These are phyloP conservation scores for Ogataea minuta DNA, from an alignment of 805 yeast species.

Conservation along the genomic window DNA sequence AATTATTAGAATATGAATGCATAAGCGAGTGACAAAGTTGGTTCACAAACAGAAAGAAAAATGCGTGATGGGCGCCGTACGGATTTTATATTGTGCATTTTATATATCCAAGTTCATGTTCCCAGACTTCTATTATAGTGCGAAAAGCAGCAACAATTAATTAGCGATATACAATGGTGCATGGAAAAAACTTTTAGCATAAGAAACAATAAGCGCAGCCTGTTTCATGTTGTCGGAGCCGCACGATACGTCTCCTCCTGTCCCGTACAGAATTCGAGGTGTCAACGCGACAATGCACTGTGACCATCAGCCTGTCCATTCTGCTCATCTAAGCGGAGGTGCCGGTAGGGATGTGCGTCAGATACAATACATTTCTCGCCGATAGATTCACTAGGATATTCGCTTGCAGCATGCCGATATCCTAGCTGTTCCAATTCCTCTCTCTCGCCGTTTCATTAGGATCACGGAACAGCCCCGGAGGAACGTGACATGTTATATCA, in stretches of 20 bases:
- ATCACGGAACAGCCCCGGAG: too few relatives aligned
- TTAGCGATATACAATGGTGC: slow-evolving; percentile 11
- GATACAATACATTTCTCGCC: too few relatives aligned
- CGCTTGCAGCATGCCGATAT: too few relatives aligned
- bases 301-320: too few relatives aligned
- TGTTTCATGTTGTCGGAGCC: slow-evolving; percentile 6
- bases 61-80: slow-evolving; percentile 1
- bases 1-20: not conserved
- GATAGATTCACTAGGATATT: too few relatives aligned
- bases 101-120: not conserved
- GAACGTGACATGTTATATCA: too few relatives aligned
- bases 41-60: slow-evolving; percentile 1
- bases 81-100: slow-evolving; percentile 5
- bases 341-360: too few relatives aligned
- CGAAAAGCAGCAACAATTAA: slow-evolving; percentile 6
- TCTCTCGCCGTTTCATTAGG: too few relatives aligned
- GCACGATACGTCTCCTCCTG: not conserved
- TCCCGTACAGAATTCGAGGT: too few relatives aligned
- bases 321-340: too few relatives aligned
- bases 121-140: slow-evolving; percentile 3
- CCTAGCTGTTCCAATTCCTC: too few relatives aligned
- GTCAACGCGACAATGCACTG: too few relatives aligned
- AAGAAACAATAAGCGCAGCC: slow-evolving; percentile 1
- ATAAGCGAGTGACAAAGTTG: not conserved
- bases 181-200: slow-evolving; percentile 7